These are phyloP conservation scores for Tuber indicum DNA, from an alignment of 495 filamentous ascomycete genomes.

Conservation along the genomic window DNA sequence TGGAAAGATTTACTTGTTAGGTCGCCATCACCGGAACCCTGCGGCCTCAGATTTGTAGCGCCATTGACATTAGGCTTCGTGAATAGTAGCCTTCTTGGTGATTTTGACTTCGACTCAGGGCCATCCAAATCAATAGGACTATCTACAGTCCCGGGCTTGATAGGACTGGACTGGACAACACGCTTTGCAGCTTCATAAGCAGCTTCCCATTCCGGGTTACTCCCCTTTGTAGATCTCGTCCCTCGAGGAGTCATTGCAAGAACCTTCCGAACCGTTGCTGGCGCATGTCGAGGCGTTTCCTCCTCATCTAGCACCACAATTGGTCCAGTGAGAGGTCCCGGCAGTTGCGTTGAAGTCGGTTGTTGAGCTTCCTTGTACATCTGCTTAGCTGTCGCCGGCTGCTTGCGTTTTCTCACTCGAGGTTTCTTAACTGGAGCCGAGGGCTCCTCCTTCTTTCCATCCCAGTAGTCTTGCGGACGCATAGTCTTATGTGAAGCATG, in stretches of 20 bases:
- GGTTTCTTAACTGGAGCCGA: constrained; percentile 45
- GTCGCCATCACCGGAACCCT: constrained; percentile 42
- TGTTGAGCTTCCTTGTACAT: background rate
- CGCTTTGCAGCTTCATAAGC: constrained; percentile 55
- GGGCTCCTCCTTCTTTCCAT: constrained; percentile 54
- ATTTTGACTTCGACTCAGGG: constrained; percentile 56
- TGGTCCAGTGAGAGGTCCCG: constrained; percentile 34
- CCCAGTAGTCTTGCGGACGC: constrained; percentile 77
- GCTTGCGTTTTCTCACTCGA: constrained; percentile 47
- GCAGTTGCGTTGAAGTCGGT: constrained; percentile 16
- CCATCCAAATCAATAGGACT: constrained; percentile 60
- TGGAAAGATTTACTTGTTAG: constrained; percentile 21
- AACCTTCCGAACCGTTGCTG: constrained; percentile 13
- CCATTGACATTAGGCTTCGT: constrained; percentile 22
- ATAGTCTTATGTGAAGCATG: constrained; percentile 77
- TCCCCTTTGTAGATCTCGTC: constrained; percentile 41
- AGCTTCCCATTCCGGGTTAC: constrained; percentile 47
- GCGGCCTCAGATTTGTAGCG: constrained; percentile 24
- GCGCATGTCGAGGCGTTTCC: constrained; percentile 30
- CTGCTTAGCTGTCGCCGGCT: constrained; percentile 34
- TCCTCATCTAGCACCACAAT: constrained; percentile 39
- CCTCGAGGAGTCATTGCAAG: constrained; percentile 42
- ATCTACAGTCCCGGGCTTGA: constrained; percentile 56
- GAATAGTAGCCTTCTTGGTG: constrained; percentile 64
- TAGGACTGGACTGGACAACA: constrained; percentile 67